Conservation (phyloP, 2,329 filamentous ascomycete genomes). For the Annulohypoxylon truncatum region DNA sequence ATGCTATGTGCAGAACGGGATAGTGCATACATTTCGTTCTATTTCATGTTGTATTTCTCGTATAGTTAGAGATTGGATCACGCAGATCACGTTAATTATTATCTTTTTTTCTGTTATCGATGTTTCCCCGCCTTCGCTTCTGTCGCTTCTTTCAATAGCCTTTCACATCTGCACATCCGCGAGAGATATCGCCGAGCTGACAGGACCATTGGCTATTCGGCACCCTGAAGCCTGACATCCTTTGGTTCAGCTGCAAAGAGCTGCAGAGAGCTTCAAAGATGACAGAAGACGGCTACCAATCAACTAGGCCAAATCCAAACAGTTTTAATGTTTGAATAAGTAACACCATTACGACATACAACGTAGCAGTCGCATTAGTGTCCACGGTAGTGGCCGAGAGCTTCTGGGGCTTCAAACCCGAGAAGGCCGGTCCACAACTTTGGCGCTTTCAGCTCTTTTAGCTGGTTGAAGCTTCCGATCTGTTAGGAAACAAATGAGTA, state of each 20-base stretch:
- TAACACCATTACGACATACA: constrained; percentile 24
- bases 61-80: constrained; percentile 20
- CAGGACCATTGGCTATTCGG: constrained; percentile 17
- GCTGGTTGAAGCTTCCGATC: not conserved
- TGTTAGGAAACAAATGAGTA: not conserved
- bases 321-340: not conserved
- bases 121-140: constrained; percentile 13
- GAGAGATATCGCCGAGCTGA: constrained; percentile 14
- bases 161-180: not conserved
- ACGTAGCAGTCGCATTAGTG: constrained; percentile 15
- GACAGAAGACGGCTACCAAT: constrained; percentile 17
- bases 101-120: not conserved
- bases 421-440: constrained; percentile 10
- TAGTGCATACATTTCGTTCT: not conserved
- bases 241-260: constrained; percentile 18
- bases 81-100: constrained; percentile 14
- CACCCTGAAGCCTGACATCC: constrained; percentile 4
- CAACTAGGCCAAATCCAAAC: constrained; percentile 3
- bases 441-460: not conserved
- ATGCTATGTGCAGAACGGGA: constrained; percentile 18
- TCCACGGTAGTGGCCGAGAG: constrained; percentile 22
- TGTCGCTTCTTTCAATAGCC: not conserved
- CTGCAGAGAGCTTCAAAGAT: not conserved
- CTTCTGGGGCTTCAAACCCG: constrained; percentile 16
- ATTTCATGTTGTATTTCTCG: constrained; percentile 15